phyloP scores from a whole-genome alignment of 2,329 filamentous ascomycete genomes.

The Exophiala dermatitidis region DNA sequence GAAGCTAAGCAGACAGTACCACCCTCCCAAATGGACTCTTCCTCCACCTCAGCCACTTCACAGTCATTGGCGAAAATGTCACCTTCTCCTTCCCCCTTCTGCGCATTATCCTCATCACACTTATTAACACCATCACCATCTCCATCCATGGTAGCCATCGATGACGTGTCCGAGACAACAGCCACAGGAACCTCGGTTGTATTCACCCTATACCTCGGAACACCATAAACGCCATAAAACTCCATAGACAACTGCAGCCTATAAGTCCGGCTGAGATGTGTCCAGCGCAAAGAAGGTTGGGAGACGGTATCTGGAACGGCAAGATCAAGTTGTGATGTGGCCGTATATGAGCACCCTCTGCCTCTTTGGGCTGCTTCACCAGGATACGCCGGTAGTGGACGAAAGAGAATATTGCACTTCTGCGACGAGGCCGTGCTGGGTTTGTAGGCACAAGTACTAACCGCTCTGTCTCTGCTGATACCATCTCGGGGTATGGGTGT shows the following conservation, averaged over 20 bases:
- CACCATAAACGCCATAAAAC: constrained; percentile 16
- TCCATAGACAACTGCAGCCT: constrained; percentile 11
- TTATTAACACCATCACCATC: constrained; percentile 1
- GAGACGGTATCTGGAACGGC: constrained; percentile 16
- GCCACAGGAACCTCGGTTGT: constrained; percentile 6
- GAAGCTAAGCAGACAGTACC: too few relatives aligned
- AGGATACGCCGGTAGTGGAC: constrained; percentile 16
- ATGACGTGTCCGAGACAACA: constrained; percentile 3
- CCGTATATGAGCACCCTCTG: constrained; percentile 2
- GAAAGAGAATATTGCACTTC: constrained; percentile 16
- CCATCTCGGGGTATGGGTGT: neutral
- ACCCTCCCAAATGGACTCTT: too few relatives aligned
- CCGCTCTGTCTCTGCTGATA: neutral
- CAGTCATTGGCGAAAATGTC: too few relatives aligned
- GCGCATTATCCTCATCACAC: too few relatives aligned
- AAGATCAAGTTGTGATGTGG: constrained; percentile 17
- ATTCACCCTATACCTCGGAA: constrained; percentile 15
- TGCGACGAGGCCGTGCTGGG: constrained; percentile 12
- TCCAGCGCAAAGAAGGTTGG: constrained; percentile 16
- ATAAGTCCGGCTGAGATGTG: constrained; percentile 13
- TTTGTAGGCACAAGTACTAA: constrained; percentile 4
- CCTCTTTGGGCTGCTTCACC: neutral
- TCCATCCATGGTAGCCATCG: constrained; percentile 4
- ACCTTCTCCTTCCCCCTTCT: too few relatives aligned
- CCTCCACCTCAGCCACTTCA: too few relatives aligned